A percentile compares a stretch with the other conserved stretches of the same genome.
Conservation (phyloP, 139 green algal genomes). For the Micractinium sp. region DNA sequence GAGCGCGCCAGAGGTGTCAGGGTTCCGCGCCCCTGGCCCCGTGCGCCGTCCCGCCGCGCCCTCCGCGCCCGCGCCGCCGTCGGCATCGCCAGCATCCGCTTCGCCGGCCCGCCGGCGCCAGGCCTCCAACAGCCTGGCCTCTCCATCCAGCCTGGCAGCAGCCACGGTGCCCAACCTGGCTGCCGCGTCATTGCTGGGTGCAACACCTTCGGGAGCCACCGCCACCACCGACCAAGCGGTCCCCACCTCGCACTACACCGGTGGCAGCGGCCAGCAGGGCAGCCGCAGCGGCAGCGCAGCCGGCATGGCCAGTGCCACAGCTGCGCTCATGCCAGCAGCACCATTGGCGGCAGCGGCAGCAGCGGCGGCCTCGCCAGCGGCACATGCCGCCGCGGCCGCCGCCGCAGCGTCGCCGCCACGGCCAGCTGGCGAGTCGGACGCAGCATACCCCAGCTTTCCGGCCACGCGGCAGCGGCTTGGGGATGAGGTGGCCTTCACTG, state of each 20-base stretch:
- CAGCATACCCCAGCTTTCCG: neutral
- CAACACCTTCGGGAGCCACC: neutral
- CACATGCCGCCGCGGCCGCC: neutral
- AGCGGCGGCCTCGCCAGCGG: neutral
- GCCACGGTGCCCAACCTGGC: constrained; percentile 3
- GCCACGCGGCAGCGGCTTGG: constrained; percentile 32
- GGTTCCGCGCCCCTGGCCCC: constrained; percentile 13
- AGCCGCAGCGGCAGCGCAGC: neutral
- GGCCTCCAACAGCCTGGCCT: neutral
- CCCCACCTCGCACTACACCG: neutral
- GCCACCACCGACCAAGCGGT: constrained; percentile 15
- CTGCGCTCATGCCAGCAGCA: neutral
- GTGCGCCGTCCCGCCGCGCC: constrained; percentile 3
- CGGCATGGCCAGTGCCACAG: neutral
- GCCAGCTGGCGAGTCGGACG: neutral
- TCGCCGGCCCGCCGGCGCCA: neutral
- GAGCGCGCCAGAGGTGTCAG: neutral
- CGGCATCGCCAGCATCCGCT: neutral
- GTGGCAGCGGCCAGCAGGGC: neutral
- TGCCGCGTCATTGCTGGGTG: neutral
- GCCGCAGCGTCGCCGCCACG: neutral
- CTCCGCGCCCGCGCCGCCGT: neutral
- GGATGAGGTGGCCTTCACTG: constrained; percentile 1
- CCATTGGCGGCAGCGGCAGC: neutral
- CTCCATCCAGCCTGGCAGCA: neutral